phyloP scores from a whole-genome alignment of 2,329 filamentous ascomycete species.

The Sporothrix variecibatus region DNA sequence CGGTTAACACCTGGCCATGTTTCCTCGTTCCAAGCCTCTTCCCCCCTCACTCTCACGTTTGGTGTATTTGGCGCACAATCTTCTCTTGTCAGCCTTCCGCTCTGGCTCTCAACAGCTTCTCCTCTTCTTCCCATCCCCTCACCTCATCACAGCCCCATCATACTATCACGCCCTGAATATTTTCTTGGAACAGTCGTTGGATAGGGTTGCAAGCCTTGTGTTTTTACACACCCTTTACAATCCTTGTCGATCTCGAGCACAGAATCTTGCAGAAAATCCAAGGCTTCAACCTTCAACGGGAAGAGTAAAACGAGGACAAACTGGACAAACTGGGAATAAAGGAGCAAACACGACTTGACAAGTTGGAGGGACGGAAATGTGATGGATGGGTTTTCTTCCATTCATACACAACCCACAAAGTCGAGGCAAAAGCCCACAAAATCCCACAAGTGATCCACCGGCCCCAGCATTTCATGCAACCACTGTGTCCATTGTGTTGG shows the following conservation, averaged over 20 bases:
- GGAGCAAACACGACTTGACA: not conserved
- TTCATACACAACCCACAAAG: constrained; percentile 13
- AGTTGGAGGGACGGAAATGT: not conserved
- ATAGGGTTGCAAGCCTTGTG: not conserved
- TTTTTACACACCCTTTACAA: constrained; percentile 17
- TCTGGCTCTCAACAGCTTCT: not conserved
- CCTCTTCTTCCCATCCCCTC: not conserved
- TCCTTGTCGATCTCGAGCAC: constrained; percentile 14
- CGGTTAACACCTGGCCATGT: not conserved
- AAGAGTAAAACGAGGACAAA: not conserved
- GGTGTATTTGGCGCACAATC: not conserved
- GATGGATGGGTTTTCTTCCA: not conserved
- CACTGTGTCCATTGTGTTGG: not conserved
- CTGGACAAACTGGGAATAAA: not conserved
- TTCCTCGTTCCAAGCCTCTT: not conserved
- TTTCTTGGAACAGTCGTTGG: not conserved
- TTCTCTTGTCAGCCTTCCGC: not conserved
- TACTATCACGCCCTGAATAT: not conserved
- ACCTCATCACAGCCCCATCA: not conserved
- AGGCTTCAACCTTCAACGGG: not conserved
- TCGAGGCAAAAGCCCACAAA: not conserved
- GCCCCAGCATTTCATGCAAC: not conserved
- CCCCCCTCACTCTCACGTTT: not conserved
- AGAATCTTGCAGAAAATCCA: constrained; percentile 15
- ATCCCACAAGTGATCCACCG: not conserved